Evolutionary conservation across 108 stramenopile species (phyloP).

Genomic region (Aurantiochytrium sp.): DNA sequence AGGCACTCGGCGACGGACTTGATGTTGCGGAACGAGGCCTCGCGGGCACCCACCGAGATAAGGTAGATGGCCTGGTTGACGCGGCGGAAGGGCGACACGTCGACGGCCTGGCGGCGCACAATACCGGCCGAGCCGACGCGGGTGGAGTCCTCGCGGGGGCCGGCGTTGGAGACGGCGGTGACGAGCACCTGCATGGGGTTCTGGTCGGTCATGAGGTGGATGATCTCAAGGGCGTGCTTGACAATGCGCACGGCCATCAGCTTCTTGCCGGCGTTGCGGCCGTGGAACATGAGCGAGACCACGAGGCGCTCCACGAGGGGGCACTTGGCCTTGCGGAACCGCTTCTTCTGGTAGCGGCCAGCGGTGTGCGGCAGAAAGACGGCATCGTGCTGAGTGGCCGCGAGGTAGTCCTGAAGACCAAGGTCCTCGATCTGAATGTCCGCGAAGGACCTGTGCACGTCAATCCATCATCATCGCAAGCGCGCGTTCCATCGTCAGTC

Average conservation of each 20-base stretch:
- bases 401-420: slow-evolving; percentile 94
- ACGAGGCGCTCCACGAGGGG: slow-evolving; percentile 97
- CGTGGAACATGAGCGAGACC: slow-evolving; percentile 95
- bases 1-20: slow-evolving; percentile 99
- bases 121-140: slow-evolving; percentile 99
- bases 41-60: slow-evolving; percentile 91
- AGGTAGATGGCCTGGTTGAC: slow-evolving; percentile 99
- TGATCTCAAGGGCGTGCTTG: slow-evolving; percentile 98
- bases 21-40: slow-evolving; percentile 97
- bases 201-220: slow-evolving; percentile 97
- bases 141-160: slow-evolving; percentile 99
- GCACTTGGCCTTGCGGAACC: slow-evolving; percentile 98
- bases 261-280: slow-evolving; percentile 99
- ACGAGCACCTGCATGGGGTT: slow-evolving; percentile 99
- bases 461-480: no score
- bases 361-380: slow-evolving; percentile 99
- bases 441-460: slow-evolving; percentile 60
- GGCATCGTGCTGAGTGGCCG: slow-evolving; percentile 84
- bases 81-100: slow-evolving; percentile 98
- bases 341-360: slow-evolving; percentile 98
- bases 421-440: slow-evolving; percentile 97
- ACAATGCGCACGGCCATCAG: slow-evolving; percentile 95
- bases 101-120: slow-evolving; percentile 99
- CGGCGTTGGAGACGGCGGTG: slow-evolving; percentile 98
- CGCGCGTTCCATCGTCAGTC: background rate